These are phyloP conservation scores for Scheffersomyces titani DNA, from an alignment of 1,139 yeast species.

Conservation along the genomic window DNA sequence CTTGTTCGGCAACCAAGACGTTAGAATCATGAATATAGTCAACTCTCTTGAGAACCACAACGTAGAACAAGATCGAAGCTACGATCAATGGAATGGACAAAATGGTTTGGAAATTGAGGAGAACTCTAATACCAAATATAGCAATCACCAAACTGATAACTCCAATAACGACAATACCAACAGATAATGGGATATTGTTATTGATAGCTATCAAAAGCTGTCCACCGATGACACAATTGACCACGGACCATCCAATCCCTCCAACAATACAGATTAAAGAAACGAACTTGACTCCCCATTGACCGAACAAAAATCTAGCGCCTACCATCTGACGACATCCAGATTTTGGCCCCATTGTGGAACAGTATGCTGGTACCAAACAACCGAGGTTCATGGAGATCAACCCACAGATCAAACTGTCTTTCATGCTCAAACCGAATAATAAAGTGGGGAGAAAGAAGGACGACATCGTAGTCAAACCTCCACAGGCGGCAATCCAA, in stretches of 20 bases:
- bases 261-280: conserved; percentile 37
- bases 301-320: conserved; percentile 40
- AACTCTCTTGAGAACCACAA: conserved; percentile 21
- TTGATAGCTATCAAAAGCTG: conserved; percentile 32
- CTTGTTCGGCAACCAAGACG: conserved; percentile 14
- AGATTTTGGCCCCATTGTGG: conserved; percentile 42
- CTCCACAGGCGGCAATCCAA: conserved; percentile 45
- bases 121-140: conserved; percentile 33
- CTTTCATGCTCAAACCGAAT: conserved; percentile 28
- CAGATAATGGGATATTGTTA: conserved; percentile 23
- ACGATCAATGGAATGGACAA: conserved; percentile 23
- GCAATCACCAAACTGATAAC: conserved; percentile 31
- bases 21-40: conserved; percentile 14
- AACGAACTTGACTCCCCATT: conserved; percentile 39
- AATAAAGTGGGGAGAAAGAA: conserved; percentile 35
- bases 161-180: conserved; percentile 34
- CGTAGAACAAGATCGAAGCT: conserved; percentile 22
- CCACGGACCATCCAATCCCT: conserved; percentile 45
- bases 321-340: conserved; percentile 46
- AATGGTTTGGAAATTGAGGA: conserved; percentile 21
- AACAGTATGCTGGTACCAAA: conserved; percentile 39
- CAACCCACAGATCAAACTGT: conserved; percentile 33
- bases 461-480: conserved; percentile 42
- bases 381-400: conserved; percentile 36
- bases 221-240: conserved; percentile 42